Evolutionary conservation across 140 eudicot genomes (phyloP), one percentile per base, ranked within the genome.

Genomic region (Anethum foeniculum): DNA sequence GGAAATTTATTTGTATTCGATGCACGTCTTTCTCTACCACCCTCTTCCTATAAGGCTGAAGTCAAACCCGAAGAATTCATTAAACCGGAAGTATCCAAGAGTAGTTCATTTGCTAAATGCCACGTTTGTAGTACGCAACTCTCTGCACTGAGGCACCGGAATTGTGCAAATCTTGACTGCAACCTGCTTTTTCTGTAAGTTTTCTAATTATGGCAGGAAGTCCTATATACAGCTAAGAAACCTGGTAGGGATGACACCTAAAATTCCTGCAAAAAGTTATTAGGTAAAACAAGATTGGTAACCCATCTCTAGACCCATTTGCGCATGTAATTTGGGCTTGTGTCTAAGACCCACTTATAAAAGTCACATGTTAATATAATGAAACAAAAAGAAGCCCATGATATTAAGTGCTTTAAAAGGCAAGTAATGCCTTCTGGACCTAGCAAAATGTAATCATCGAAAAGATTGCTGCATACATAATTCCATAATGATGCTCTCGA

Each of bases 141-240:
- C 68, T 90, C 91, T 30, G 93, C 88, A 82, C 77, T 95, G 89
- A 88, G 99, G 87, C 99, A 92, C 81, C 91, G 99, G 39, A 92
- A 95, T 51, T 95, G 99, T 79, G 99, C 99, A 81, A 95, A 95
- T 89, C 85, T 90, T 10, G 97, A 95, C 83, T 95, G 99, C 91
- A 95, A 95, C 82, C 90, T 90, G 18, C 97, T 92, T 83, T 89
- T 84, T 84, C 82, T 95, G 97, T 95, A 89, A 95, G 99, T 89
- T 32, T 51, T 3, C 54, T 39, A 0, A 19, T n/a, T n/a, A 41
- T 62, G 44, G 27, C 46, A 64, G 49, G 25, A 56, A 23, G 43
- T 16, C 58, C 7, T 78, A 13, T 11, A 25, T 1, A 47, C 54
- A 71, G 9, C 49, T 13, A 11, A 41, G 18, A 43, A 73, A 73